phyloP scores from a whole-genome alignment of 257 asterid species.

The Mitragyna speciosa region DNA sequence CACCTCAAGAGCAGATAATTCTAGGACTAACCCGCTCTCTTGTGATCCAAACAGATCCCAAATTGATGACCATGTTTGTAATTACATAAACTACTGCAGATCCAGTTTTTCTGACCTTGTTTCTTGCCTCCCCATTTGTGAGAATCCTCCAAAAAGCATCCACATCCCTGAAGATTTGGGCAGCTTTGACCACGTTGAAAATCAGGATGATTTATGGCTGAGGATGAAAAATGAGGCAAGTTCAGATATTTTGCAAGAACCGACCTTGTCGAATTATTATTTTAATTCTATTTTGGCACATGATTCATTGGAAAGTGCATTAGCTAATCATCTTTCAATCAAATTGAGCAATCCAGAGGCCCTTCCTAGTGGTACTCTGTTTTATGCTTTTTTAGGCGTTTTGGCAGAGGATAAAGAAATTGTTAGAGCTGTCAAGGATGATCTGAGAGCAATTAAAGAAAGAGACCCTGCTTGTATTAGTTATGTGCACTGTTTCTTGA shows the following conservation, averaged over 20 bases:
- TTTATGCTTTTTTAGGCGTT: constrained; percentile 51
- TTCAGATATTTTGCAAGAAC: constrained; percentile 62
- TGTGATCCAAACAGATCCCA: constrained; percentile 29
- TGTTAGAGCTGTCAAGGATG: constrained; percentile 47
- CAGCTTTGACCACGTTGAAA: constrained; percentile 1
- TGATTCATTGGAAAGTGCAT: constrained; percentile 60
- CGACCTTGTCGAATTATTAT: constrained; percentile 63
- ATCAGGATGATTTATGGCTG: constrained; percentile 49
- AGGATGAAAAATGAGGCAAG: constrained; percentile 70
- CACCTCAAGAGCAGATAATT: constrained; percentile 50
- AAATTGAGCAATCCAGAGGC: constrained; percentile 51
- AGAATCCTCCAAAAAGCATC: constrained; percentile 15
- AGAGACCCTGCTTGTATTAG: constrained; percentile 94
- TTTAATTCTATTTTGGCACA: constrained; percentile 52
- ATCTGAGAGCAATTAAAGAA: constrained; percentile 69
- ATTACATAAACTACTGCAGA: constrained; percentile 43
- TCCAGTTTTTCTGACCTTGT: constrained; percentile 40
- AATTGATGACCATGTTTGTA: constrained; percentile 36
- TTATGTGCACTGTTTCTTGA: constrained; percentile 75
- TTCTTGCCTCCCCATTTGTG: constrained; percentile 40
- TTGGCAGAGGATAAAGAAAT: constrained; percentile 54
- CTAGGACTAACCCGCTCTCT: constrained; percentile 25
- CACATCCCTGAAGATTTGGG: constrained; percentile 7
- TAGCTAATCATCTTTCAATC: constrained; percentile 61
- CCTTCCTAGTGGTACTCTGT: constrained; percentile 50